A percentile compares a stretch with the other conserved stretches of the same genome.
These are phyloP conservation scores for Dovyalis caffra DNA, from an alignment of 345 rosid genomes.

Conservation along the genomic window DNA sequence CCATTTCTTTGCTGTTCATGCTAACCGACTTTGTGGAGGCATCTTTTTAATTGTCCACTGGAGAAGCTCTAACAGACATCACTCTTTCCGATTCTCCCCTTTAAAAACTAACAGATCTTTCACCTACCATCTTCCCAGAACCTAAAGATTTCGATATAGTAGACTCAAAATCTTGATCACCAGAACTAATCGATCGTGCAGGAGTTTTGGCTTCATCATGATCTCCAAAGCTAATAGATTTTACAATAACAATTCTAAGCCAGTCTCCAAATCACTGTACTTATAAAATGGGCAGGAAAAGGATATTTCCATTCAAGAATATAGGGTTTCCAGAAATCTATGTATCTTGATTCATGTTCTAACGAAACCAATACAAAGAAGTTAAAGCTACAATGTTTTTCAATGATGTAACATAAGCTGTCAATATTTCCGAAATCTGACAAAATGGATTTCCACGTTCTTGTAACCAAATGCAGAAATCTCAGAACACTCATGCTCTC, in stretches of 20 bases:
- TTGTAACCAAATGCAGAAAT: not conserved
- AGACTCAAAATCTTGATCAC: conserved; percentile 47
- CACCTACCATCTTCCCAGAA: conserved; percentile 71
- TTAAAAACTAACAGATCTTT: conserved; percentile 77
- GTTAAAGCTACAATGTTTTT: no score
- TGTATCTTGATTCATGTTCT: conserved; percentile 26
- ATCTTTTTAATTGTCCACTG: conserved; percentile 19
- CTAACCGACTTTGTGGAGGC: not conserved
- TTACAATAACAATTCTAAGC: conserved; percentile 65
- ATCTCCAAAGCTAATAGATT: conserved; percentile 79
- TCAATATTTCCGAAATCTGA: no score
- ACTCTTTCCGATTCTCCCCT: conserved; percentile 49
- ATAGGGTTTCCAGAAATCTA: conserved; percentile 8
- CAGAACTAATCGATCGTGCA: conserved; percentile 64
- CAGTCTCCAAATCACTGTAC: conserved; percentile 53
- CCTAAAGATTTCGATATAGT: conserved; percentile 57
- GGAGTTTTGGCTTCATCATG: conserved; percentile 59
- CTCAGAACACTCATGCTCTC: not conserved
- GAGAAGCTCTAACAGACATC: conserved; percentile 41
- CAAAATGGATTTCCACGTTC: no score
- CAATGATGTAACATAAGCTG: no score
- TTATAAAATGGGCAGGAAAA: conserved; percentile 60
- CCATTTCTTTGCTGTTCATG: conserved; percentile 11
- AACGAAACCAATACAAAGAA: conserved; percentile 4
- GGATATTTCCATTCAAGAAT: conserved; percentile 61